Evolutionary conservation across 2,329 filamentous ascomycete species (phyloP), one percentile per base, ranked within the genome.

Genomic region (Arachnomyces sp.): DNA sequence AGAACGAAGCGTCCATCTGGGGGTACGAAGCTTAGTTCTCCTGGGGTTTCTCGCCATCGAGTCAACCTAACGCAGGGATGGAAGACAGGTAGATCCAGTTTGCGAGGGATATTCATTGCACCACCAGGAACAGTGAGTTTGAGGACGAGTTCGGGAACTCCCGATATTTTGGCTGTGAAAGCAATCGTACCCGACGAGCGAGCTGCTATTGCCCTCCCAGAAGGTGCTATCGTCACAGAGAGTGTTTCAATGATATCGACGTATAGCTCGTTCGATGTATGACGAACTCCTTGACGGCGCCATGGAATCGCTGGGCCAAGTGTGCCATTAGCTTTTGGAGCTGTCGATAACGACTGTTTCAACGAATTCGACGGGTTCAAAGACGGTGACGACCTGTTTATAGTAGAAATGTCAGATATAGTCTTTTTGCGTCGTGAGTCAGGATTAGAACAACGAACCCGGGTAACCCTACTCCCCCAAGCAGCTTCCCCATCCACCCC

Each of bases 201-300:
- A 2, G 92, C 90, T 6, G 86, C 81, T 15, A 98, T 72, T 1
- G 90, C 82, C 11, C 88, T 76, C 3, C 92, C 92, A 0, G 89
- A 95, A 0, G 92, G 92, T 0, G 92, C 88, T 31, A 96, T 74
- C 0, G 84, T 94, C 31, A 95, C 86, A 1, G 81, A 78, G 0
- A 98, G 71, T 1, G 85, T 87, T 67, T 98, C 92, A 45, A 98
- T 79, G 9, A 98, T 79, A 59, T 98, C 92, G 42, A 94, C 90
- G 60, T 96, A 96, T 50, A 98, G 73, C 63, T 98, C 92, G 63
- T 96, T 98, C 40, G 85, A 94, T 3, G 90, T 96, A 61, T 98
- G 92, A 12, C 89, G 77, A 39, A 98, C 92, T 55, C 94, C 94
- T 30, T 86, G 79, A 45, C 88, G 75, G 46, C 92, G 78, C 92